These are phyloP conservation scores for Ilyonectria destructans DNA, from an alignment of 2,329 filamentous ascomycete genomes.

Conservation along the genomic window DNA sequence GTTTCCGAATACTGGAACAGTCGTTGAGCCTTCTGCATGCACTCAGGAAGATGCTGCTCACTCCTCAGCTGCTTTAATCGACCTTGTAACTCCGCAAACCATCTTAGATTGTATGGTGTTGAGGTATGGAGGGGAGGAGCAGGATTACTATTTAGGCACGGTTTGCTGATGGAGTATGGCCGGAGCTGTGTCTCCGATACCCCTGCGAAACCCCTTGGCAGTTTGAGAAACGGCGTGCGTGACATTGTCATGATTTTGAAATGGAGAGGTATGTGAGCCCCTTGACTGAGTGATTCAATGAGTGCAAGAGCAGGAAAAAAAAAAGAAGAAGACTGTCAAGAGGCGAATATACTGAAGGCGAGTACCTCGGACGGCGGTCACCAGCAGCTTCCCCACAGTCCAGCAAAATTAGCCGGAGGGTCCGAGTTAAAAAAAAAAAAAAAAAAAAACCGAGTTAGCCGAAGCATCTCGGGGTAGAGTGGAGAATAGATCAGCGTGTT, in stretches of 20 bases:
- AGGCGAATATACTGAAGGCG: no score
- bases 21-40: slow-evolving; percentile 13
- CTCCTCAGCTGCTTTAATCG: slow-evolving; percentile 12
- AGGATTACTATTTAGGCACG: background rate
- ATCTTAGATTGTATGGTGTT: slow-evolving; percentile 17
- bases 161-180: background rate
- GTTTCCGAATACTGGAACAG: background rate
- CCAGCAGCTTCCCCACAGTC: background rate
- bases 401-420: background rate
- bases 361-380: no score
- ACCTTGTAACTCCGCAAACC: slow-evolving; percentile 35
- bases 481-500: no score
- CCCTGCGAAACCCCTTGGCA: no score
- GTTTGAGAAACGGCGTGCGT: no score
- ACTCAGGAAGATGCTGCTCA: slow-evolving; percentile 1
- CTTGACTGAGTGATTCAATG: no score
- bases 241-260: no score
- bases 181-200: background rate
- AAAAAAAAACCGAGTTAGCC: background rate
- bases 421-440: background rate
- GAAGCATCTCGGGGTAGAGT: background rate
- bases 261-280: no score
- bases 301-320: no score
- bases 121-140: background rate
- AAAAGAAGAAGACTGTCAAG: no score